phyloP scores from a whole-genome alignment of 140 eudicot species.

The Cichorium intybus region DNA sequence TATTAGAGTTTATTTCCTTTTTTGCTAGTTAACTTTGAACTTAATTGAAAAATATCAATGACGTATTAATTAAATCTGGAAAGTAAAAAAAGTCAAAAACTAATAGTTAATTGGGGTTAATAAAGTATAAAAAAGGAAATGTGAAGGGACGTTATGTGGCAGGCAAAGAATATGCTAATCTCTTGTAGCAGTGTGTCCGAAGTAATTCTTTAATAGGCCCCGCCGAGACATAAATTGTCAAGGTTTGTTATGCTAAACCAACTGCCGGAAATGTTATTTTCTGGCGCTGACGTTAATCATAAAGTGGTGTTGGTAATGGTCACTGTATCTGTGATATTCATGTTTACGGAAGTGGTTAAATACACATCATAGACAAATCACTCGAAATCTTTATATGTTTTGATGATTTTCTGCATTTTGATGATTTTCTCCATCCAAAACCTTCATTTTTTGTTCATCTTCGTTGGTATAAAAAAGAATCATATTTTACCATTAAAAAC shows the following conservation, averaged over 20 bases:
- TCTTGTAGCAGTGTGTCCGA: constrained; percentile 2
- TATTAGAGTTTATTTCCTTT: no score
- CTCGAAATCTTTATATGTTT: neutral
- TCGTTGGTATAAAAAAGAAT: neutral
- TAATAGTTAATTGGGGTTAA: neutral
- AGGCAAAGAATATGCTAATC: constrained; percentile 10
- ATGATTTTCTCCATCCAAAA: neutral
- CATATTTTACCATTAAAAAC: neutral
- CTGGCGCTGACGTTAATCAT: neutral
- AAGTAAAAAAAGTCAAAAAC: no score
- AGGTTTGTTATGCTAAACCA: neutral
- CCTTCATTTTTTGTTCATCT: neutral
- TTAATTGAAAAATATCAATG: neutral
- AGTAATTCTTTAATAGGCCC: neutral
- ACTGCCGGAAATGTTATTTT: neutral
- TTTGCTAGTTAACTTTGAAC: no score
- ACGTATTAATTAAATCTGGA: neutral
- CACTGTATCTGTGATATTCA: neutral
- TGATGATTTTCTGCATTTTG: no score
- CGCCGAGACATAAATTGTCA: neutral
- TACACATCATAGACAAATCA: neutral
- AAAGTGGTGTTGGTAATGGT: neutral
- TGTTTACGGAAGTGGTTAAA: neutral
- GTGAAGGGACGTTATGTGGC: constrained; percentile 9
- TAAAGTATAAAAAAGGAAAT: neutral